A percentile compares a stretch with the other conserved stretches of the same genome.
Evolutionary conservation across 495 filamentous ascomycete genomes (phyloP).

Genomic region (Podospora anserina): DNA sequence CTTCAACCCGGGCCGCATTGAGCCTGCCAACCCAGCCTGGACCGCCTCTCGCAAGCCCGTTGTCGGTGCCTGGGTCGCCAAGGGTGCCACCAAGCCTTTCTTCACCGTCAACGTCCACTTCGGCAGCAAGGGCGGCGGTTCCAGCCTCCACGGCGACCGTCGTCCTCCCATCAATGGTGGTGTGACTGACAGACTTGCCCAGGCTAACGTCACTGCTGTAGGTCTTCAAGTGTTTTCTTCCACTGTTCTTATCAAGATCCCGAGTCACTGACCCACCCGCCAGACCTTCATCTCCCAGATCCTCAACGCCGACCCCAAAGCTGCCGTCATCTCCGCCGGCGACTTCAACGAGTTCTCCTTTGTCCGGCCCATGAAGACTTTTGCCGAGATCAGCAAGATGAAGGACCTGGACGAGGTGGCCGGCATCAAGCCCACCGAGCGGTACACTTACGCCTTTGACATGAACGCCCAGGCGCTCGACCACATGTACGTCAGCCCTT

Average conservation of each 20-base stretch:
- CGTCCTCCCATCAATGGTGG: conserved; percentile 60
- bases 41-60: conserved; percentile 54
- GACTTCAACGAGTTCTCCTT: conserved; percentile 66
- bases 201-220: conserved; percentile 50
- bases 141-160: conserved; percentile 53
- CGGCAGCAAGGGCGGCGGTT: conserved; percentile 54
- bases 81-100: conserved; percentile 41
- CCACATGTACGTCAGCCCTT: conserved; percentile 56
- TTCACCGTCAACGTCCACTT: conserved; percentile 64
- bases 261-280: not conserved
- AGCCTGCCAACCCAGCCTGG: conserved; percentile 54
- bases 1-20: conserved; percentile 59
- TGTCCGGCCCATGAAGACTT: conserved; percentile 48
- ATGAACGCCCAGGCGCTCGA: conserved; percentile 53
- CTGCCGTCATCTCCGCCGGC: conserved; percentile 49
- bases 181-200: conserved; percentile 44
- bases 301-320: conserved; percentile 40
- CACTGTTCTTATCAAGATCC: not conserved
- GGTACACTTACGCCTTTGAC: conserved; percentile 54
- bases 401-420: conserved; percentile 53
- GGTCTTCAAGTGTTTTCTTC: conserved; percentile 19
- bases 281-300: conserved; percentile 40
- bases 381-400: conserved; percentile 42
- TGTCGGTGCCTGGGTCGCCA: conserved; percentile 53
- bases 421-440: conserved; percentile 44